Percentiles rank a stretch among this genome's conserved stretches.
phyloP scores from a whole-genome alignment of 768 basidiomycete genomes.

The Lactarius hatsudake region DNA sequence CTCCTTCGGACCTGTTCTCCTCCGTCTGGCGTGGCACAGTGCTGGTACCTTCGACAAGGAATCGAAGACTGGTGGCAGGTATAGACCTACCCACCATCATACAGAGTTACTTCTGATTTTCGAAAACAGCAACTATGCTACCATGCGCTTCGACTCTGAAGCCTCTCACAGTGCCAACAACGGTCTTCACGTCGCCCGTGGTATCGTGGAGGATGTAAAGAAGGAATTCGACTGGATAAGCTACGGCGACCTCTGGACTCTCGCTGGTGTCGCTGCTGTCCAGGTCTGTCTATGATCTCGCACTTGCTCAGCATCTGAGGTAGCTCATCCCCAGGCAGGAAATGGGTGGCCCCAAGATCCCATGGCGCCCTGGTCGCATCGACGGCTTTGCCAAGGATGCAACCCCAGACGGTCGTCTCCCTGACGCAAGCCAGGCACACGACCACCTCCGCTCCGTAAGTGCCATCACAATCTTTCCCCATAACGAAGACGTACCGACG shows the following conservation, averaged over 20 bases:
- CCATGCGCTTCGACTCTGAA: conserved; percentile 96
- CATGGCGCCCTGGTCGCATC: conserved; percentile 91
- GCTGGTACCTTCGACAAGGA: conserved; percentile 90
- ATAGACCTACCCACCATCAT: conserved; percentile 13
- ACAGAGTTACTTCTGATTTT: conserved; percentile 18
- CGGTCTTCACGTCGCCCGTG: conserved; percentile 78
- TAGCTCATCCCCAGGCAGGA: conserved; percentile 45
- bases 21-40: conserved; percentile 94
- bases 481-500: neutral
- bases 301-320: neutral
- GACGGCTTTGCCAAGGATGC: conserved; percentile 75
- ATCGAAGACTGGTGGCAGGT: conserved; percentile 77
- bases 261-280: conserved; percentile 87
- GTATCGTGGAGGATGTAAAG: conserved; percentile 83
- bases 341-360: conserved; percentile 88
- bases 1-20: conserved; percentile 80
- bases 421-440: conserved; percentile 79
- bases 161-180: conserved; percentile 79
- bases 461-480: conserved; percentile 12
- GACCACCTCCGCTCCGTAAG: conserved; percentile 79
- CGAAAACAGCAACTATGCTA: conserved; percentile 81
- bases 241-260: conserved; percentile 96
- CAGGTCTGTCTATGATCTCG: conserved; percentile 47
- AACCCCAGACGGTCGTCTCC: conserved; percentile 87
- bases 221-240: conserved; percentile 88